phyloP scores from a whole-genome alignment of 2,329 filamentous ascomycete species.

The Mycogone perniciosa region DNA sequence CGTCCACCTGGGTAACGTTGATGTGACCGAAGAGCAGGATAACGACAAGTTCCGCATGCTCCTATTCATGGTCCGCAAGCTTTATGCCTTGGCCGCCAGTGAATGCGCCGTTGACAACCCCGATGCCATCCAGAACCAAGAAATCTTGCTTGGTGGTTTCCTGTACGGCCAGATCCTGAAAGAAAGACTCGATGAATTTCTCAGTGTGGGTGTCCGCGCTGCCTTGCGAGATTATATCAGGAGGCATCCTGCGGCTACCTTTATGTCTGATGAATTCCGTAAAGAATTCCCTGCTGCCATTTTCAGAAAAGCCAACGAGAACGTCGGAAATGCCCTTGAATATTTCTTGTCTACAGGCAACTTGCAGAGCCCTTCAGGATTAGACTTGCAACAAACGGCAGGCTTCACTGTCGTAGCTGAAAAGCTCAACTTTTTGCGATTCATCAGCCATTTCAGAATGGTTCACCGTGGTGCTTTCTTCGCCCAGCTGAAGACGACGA shows the following conservation, averaged over 20 bases:
- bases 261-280: conserved; percentile 69
- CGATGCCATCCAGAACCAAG: conserved; percentile 93
- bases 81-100: conserved; percentile 87
- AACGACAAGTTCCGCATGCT: conserved; percentile 90
- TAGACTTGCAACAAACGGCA: conserved; percentile 90
- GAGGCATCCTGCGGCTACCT: conserved; percentile 57
- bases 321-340: conserved; percentile 78
- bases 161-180: conserved; percentile 94
- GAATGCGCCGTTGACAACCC: conserved; percentile 94
- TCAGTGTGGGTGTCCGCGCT: conserved; percentile 48
- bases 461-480: conserved; percentile 99
- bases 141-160: conserved; percentile 87
- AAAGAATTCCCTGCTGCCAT: conserved; percentile 75
- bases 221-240: conserved; percentile 53
- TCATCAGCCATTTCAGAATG: conserved; percentile 99
- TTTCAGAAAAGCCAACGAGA: conserved; percentile 77
- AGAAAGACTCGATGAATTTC: conserved; percentile 85
- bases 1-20: conserved; percentile 80
- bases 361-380: conserved; percentile 78
- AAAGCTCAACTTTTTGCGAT: conserved; percentile 97
- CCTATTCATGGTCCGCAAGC: conserved; percentile 91
- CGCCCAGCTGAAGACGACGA: conserved; percentile 93
- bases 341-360: conserved; percentile 98
- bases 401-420: conserved; percentile 96
- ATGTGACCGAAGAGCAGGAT: conserved; percentile 79